Conservation (phyloP, 1,284 basidiomycete species). For the Apiotrichum montevideense region DNA sequence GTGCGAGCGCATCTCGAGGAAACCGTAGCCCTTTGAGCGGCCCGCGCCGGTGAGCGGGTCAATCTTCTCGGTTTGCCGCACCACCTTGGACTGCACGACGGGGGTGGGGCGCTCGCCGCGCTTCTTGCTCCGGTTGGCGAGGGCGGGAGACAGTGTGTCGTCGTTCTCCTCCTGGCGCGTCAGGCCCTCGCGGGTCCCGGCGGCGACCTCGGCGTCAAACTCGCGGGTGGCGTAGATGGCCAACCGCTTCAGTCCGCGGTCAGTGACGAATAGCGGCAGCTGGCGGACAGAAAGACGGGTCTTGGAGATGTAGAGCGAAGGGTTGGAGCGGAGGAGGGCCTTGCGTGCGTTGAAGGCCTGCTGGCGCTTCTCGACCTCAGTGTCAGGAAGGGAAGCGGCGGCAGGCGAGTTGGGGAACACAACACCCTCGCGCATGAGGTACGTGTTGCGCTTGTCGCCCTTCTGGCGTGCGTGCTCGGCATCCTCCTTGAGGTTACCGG, state of each 20-base stretch:
- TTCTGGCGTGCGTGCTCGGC: conserved; percentile 78
- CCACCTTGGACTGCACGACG: conserved; percentile 79
- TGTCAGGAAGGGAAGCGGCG: conserved; percentile 59
- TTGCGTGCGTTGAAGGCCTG: conserved; percentile 75
- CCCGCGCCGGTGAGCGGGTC: conserved; percentile 82
- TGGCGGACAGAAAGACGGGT: conserved; percentile 91
- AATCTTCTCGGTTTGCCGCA: conserved; percentile 70
- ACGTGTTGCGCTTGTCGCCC: conserved; percentile 92
- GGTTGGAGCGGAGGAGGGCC: conserved; percentile 76
- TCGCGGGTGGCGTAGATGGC: conserved; percentile 71
- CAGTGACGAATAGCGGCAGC: conserved; percentile 81
- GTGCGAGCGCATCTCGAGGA: conserved; percentile 83
- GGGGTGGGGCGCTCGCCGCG: conserved; percentile 54
- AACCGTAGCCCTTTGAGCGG: conserved; percentile 88
- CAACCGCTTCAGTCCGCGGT: conserved; percentile 81
- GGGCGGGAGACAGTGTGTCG: conserved; percentile 41
- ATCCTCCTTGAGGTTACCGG: conserved; percentile 76
- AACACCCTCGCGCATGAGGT: conserved; percentile 92
- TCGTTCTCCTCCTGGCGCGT: conserved; percentile 65
- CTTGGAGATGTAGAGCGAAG: conserved; percentile 86
- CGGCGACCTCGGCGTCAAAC: conserved; percentile 74
- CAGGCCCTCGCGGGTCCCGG: conserved; percentile 58
- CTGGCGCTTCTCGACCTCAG: conserved; percentile 76
- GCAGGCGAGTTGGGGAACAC: conserved; percentile 79
- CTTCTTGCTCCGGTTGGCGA: conserved; percentile 45